Conservation (phyloP, 2,329 filamentous ascomycete genomes). For the Fusarium pseudoanthophilum region DNA sequence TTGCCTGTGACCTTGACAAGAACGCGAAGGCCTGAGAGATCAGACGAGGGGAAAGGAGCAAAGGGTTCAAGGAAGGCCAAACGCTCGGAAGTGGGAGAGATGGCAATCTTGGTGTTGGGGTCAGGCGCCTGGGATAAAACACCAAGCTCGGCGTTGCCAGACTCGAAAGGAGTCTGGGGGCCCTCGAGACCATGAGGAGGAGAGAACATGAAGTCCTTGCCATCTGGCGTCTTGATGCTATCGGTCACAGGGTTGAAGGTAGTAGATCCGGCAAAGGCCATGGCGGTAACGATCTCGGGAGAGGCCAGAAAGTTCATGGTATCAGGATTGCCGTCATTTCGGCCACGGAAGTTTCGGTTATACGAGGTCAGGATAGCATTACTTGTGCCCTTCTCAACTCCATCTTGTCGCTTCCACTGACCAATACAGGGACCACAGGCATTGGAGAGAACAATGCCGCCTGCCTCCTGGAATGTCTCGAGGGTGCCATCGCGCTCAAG, state of each 20-base stretch:
- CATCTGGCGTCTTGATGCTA: conserved; percentile 80
- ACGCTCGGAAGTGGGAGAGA: conserved; percentile 88
- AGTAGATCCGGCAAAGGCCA: conserved; percentile 91
- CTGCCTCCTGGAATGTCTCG: conserved; percentile 94
- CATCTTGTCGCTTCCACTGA: conserved; percentile 94
- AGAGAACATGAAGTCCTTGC: conserved; percentile 84
- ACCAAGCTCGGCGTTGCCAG: conserved; percentile 78
- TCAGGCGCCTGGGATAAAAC: conserved; percentile 79
- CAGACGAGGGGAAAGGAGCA: conserved; percentile 78
- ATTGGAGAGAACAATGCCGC: conserved; percentile 93
- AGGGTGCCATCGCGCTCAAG: conserved; percentile 92
- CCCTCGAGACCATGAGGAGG: conserved; percentile 78
- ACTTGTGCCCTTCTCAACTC: conserved; percentile 81
- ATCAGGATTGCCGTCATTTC: conserved; percentile 94
- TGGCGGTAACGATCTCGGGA: conserved; percentile 94
- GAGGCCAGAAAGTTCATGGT: conserved; percentile 99
- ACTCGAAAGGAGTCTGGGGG: conserved; percentile 74
- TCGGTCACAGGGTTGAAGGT: conserved; percentile 98
- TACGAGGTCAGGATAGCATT: conserved; percentile 98
- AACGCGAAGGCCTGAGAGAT: conserved; percentile 82
- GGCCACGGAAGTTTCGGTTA: conserved; percentile 97
- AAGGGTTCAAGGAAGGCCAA: conserved; percentile 94
- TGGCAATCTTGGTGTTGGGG: conserved; percentile 75
- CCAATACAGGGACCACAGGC: conserved; percentile 93
- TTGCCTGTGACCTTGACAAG: conserved; percentile 97